These are phyloP conservation scores for Laguncularia racemosa DNA, from an alignment of 345 rosid genomes.

Conservation along the genomic window DNA sequence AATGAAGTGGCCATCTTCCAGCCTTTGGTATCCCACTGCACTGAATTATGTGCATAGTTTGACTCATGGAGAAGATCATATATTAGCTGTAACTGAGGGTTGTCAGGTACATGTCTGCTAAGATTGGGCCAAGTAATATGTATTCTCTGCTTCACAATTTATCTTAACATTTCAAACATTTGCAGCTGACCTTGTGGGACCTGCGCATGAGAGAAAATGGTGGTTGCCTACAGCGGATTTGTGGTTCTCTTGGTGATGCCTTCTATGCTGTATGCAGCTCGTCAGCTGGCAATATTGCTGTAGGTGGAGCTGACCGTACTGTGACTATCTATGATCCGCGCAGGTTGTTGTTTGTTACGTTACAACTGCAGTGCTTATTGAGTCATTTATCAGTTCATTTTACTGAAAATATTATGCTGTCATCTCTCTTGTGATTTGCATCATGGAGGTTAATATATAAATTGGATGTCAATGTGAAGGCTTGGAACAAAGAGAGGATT, in stretches of 20 bases:
- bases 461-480: too few relatives aligned
- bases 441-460: too few relatives aligned
- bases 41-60: constrained; percentile 38
- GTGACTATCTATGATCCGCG: constrained; percentile 72
- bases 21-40: constrained; percentile 61
- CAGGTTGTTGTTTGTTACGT: constrained; percentile 29
- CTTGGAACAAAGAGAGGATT: too few relatives aligned
- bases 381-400: not conserved
- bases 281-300: constrained; percentile 43
- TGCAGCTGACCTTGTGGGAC: constrained; percentile 56
- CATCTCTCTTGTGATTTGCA: too few relatives aligned
- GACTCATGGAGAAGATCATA: constrained; percentile 30
- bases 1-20: constrained; percentile 20
- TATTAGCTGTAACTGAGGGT: constrained; percentile 55
- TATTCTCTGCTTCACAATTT: not conserved
- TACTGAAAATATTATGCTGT: not conserved
- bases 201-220: constrained; percentile 67
- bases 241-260: constrained; percentile 50
- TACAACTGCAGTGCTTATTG: not conserved
- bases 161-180: constrained; percentile 8
- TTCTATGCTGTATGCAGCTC: constrained; percentile 54
- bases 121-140: not conserved
- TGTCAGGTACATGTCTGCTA: constrained; percentile 36
- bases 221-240: constrained; percentile 49
- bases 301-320: constrained; percentile 64